Base-by-base conservation (phyloP, 495 filamentous ascomycete genomes). In the Podospora pseudocomata region DNA sequence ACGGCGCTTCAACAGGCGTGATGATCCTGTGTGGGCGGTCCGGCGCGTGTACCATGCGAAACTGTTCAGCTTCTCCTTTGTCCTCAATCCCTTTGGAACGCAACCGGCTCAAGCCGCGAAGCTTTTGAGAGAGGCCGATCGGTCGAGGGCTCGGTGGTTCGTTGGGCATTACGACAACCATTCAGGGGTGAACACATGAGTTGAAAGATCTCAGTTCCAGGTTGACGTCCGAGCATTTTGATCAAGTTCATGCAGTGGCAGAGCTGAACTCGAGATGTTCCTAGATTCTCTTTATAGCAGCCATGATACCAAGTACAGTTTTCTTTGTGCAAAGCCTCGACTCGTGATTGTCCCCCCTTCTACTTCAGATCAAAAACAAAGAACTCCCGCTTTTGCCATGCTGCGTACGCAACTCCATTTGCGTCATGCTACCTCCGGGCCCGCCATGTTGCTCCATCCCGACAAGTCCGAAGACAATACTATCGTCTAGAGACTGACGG, bases 401-500 rank as follows among this genome's bases (percentile, higher is more conserved):
- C 39, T 49, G 9, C 39, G 39, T 49, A 13, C 39, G 13, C 13
- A 49, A 49, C 34, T 49, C 16, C 27, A 64, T 19, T 44, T 58
- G 20, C 39, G 34, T 63, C 39, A 62, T 18, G 61, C 59, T 63
- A 18, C 30, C n/a, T 34, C 13, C 53, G 19, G 53, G 9, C 28
- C 20, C 15, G 2, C 4, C 15, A 5, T 49, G 55, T 54, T 13
- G n/a, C 60, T 18, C 16, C 59, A 34, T 18, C 26, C 27, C 30
- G 23, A 59, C 26, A 61, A 61, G 30, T 28, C 20, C 27, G 16
- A 27, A 32, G 26, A 39, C 32, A 28, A 23, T 63, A 32, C 23
- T 58, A 13, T 30, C 57, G 63, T 58, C 75, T 69, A 94, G 65
- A 94, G 78, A 75, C 90, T 92, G 79, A 93, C 93, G 19, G 92